Conservation (phyloP, 106 monocot genomes). For the Narthecium ossifragum region DNA sequence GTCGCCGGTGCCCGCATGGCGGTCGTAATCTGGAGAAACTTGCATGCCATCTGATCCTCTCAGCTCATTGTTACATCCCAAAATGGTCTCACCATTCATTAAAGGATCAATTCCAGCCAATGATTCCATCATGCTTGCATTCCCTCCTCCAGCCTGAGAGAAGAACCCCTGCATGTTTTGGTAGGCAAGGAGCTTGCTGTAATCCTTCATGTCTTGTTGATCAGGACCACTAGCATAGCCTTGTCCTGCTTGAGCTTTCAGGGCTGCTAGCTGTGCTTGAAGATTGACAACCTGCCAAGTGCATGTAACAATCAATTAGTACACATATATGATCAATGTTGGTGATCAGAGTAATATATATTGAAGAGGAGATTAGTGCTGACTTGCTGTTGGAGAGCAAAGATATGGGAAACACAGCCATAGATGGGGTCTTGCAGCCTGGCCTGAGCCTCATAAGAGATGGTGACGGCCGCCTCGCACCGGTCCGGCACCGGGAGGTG, state of each 20-base stretch:
- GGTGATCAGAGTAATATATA: background rate
- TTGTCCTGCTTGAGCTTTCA: constrained; percentile 57
- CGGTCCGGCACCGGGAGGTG: constrained; percentile 38
- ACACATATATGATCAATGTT: background rate
- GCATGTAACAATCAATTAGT: background rate
- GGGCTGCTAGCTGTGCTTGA: constrained; percentile 67
- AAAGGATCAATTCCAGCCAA: constrained; percentile 7
- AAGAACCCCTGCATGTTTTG: constrained; percentile 19
- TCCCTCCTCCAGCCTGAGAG: constrained; percentile 2
- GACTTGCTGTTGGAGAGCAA: constrained; percentile 69
- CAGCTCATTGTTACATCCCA: constrained; percentile 14
- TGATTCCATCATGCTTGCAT: no score
- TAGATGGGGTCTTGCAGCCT: constrained; percentile 52
- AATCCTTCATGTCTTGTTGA: background rate
- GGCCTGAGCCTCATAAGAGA: constrained; percentile 67
- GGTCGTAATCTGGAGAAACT: constrained; percentile 17
- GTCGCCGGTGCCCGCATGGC: constrained; percentile 4
- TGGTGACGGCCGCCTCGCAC: constrained; percentile 49
- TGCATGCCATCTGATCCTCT: constrained; percentile 1
- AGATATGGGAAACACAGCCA: constrained; percentile 69
- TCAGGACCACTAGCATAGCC: constrained; percentile 5
- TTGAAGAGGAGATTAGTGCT: background rate
- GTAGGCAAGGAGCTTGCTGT: constrained; percentile 18
- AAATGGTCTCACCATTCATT: constrained; percentile 16
- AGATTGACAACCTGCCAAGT: constrained; percentile 58